These are phyloP conservation scores for barley (Hordeum vulgare) DNA, from an alignment of 176 grass and related monocot genomes.

Conservation along the genomic window DNA sequence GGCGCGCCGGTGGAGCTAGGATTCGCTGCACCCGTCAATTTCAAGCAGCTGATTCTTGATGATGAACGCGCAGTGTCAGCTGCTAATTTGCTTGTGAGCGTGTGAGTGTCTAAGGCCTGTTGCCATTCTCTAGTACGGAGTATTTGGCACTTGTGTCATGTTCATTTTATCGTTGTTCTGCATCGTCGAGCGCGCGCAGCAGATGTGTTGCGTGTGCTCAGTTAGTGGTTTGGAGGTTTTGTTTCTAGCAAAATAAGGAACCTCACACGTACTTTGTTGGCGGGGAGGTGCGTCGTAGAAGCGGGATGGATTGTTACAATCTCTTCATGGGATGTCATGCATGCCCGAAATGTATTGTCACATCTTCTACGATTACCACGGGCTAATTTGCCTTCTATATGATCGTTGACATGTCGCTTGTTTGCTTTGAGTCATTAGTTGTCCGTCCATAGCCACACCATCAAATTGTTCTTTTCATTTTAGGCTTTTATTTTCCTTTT, in stretches of 20 bases:
- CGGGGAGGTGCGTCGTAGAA: background rate
- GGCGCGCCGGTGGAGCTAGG: slow-evolving; percentile 11
- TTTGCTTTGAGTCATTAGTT: no score
- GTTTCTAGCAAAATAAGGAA: background rate
- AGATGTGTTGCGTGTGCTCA: background rate
- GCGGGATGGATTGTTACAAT: no score
- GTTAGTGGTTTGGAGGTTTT: background rate
- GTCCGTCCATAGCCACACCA: no score
- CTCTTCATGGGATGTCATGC: no score
- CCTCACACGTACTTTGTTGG: background rate
- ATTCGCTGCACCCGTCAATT: slow-evolving; percentile 41
- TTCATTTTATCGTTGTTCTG: background rate
- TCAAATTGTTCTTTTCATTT: no score
- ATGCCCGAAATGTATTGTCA: background rate
- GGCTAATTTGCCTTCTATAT: no score
- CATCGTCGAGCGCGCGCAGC: background rate
- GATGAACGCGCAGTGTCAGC: background rate
- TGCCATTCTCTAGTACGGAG: no score
- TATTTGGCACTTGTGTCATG: no score
- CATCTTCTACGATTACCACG: no score
- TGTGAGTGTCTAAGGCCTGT: no score
- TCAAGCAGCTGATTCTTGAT: slow-evolving; percentile 44
- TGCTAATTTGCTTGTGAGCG: background rate
- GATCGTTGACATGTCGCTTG: no score
- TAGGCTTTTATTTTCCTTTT: no score